Evolutionary conservation across 345 rosid species (phyloP).

Genomic region (Garcia nutans): DNA sequence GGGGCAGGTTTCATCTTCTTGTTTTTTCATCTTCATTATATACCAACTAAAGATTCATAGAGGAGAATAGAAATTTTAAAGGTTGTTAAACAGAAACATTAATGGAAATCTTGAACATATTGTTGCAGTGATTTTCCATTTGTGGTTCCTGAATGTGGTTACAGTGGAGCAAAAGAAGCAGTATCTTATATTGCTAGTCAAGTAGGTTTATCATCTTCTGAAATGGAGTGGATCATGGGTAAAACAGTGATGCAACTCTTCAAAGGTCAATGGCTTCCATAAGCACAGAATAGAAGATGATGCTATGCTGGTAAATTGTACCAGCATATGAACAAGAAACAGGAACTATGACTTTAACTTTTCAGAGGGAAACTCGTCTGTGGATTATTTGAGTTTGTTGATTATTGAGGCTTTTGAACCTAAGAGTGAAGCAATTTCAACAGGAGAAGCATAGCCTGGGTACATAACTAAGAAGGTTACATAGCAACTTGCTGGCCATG

Average conservation of each 20-base stretch:
- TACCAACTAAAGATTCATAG: too few relatives aligned
- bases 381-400: constrained; percentile 13
- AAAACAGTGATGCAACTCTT: constrained; percentile 66
- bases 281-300: constrained; percentile 20
- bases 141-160: constrained; percentile 83
- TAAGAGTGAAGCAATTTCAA: constrained; percentile 26
- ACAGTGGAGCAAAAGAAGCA: constrained; percentile 72
- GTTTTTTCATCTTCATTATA: too few relatives aligned
- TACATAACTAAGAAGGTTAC: constrained; percentile 22
- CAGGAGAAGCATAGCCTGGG: constrained; percentile 14
- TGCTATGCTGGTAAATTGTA: constrained; percentile 18
- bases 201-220: constrained; percentile 59
- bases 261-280: constrained; percentile 53
- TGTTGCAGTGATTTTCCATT: constrained; percentile 79
- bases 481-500: constrained; percentile 24
- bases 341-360: constrained; percentile 27
- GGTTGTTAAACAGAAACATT: neutral
- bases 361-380: neutral
- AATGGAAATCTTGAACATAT: constrained; percentile 2
- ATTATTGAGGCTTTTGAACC: constrained; percentile 21
- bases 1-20: constrained; percentile 63
- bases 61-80: neutral
- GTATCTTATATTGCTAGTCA: constrained; percentile 43
- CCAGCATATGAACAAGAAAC: constrained; percentile 33
- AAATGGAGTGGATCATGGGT: constrained; percentile 70